Percentiles rank a stretch among this genome's conserved stretches.
phyloP scores from a whole-genome alignment of 2,329 filamentous ascomycete species.

The Clarireedia homoeocarpa region DNA sequence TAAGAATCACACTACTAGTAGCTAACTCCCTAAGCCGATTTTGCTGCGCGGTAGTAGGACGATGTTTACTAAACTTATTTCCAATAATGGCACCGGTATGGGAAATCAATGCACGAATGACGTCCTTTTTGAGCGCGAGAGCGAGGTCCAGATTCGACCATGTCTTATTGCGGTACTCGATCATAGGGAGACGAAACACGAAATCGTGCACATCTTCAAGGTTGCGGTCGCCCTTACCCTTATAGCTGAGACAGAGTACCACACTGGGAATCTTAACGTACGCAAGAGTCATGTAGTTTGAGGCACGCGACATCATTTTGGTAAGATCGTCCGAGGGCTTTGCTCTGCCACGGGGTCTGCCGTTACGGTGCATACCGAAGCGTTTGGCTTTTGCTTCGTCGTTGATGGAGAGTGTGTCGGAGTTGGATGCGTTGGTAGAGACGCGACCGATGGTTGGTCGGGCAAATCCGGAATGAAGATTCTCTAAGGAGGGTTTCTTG shows the following conservation, averaged over 20 bases:
- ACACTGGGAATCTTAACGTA: constrained; percentile 94
- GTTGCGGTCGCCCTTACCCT: constrained; percentile 91
- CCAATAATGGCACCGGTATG: constrained; percentile 95
- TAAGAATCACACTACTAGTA: constrained; percentile 43
- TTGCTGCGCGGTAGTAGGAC: constrained; percentile 72
- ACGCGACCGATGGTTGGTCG: constrained; percentile 22
- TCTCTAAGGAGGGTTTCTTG: constrained; percentile 29
- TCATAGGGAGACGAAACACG: constrained; percentile 86
- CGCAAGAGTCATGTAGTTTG: constrained; percentile 94
- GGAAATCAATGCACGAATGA: constrained; percentile 87
- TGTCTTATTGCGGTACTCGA: constrained; percentile 97
- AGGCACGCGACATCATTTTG: constrained; percentile 92
- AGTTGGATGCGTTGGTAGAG: constrained; percentile 18
- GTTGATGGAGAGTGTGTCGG: constrained; percentile 22
- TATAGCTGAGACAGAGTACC: constrained; percentile 91
- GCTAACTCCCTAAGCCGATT: constrained; percentile 75
- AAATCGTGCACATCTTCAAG: constrained; percentile 96
- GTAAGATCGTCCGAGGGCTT: constrained; percentile 80
- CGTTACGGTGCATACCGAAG: constrained; percentile 44
- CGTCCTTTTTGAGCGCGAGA: constrained; percentile 85
- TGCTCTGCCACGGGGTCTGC: constrained; percentile 46
- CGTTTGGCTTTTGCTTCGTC: constrained; percentile 35
- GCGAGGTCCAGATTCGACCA: constrained; percentile 97
- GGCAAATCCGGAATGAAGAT: constrained; percentile 20
- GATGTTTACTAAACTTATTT: constrained; percentile 90